Percentiles rank a stretch among this genome's conserved stretches.
phyloP scores from a whole-genome alignment of 805 yeast species.

The Myxozyma melibiosi region DNA sequence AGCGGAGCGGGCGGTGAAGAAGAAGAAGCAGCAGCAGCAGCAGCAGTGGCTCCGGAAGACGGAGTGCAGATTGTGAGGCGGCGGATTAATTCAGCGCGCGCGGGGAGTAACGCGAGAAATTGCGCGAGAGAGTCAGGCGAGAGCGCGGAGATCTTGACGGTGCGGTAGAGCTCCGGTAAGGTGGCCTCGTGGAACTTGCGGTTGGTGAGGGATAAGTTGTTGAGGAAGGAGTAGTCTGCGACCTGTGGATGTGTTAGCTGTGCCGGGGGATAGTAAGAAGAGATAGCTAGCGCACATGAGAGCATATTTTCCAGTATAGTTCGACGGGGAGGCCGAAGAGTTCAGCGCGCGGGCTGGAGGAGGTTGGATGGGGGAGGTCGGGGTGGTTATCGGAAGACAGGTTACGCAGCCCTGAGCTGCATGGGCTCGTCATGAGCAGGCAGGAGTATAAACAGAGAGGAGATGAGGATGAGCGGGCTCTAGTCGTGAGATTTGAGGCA shows the following conservation, averaged over 20 bases:
- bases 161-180: constrained; percentile 24
- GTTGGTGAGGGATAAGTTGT: constrained; percentile 17
- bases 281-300: constrained; percentile 13
- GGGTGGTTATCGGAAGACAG: not conserved
- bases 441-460: too few relatives aligned
- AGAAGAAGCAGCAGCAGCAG: not conserved
- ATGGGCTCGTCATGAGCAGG: too few relatives aligned
- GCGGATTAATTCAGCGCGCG: constrained; percentile 10
- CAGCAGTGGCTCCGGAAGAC: too few relatives aligned
- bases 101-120: constrained; percentile 3
- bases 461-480: too few relatives aligned
- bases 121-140: constrained; percentile 10
- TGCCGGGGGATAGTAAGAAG: too few relatives aligned
- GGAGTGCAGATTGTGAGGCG: constrained; percentile 9
- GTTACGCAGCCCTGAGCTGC: too few relatives aligned
- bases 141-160: constrained; percentile 13
- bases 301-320: constrained; percentile 27
- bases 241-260: not conserved
- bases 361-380: not conserved
- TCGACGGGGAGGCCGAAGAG: constrained; percentile 25
- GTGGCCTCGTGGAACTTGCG: constrained; percentile 12
- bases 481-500: too few relatives aligned
- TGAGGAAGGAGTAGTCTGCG: constrained; percentile 13
- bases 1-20: not conserved
- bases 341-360: too few relatives aligned